Percentiles rank a stretch among this genome's conserved stretches.
Evolutionary conservation across 768 basidiomycete genomes (phyloP).

Genomic region (Wakefieldia striispora): DNA sequence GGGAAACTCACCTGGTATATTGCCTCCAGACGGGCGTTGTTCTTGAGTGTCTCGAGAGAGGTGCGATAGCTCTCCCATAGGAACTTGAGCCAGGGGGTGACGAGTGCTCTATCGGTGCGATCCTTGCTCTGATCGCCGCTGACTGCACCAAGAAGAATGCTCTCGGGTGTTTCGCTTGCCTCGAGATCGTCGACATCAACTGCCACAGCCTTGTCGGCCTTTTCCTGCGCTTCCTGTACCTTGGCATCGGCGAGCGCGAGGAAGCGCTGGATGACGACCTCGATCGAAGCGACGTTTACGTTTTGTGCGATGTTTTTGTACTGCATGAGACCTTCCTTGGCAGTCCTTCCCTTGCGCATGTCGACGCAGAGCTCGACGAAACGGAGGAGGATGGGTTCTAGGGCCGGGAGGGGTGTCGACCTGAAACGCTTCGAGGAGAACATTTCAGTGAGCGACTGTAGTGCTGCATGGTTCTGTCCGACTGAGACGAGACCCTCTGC

Average conservation of each 20-base stretch:
- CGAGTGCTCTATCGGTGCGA: slow-evolving; percentile 89
- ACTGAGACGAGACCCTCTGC: slow-evolving; percentile 94
- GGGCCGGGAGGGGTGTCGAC: slow-evolving; percentile 78
- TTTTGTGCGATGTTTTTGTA: slow-evolving; percentile 99
- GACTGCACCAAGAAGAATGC: slow-evolving; percentile 86
- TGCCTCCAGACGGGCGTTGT: slow-evolving; percentile 86
- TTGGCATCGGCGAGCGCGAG: slow-evolving; percentile 78
- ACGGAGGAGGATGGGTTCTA: slow-evolving; percentile 94
- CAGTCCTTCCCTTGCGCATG: slow-evolving; percentile 89
- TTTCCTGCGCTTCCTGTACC: slow-evolving; percentile 82
- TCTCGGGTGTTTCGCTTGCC: slow-evolving; percentile 92
- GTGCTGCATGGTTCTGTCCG: slow-evolving; percentile 85
- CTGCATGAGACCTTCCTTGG: slow-evolving; percentile 94
- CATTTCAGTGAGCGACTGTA: slow-evolving; percentile 89
- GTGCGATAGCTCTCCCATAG: slow-evolving; percentile 99
- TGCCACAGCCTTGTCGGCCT: slow-evolving; percentile 73
- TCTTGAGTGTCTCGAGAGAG: slow-evolving; percentile 92
- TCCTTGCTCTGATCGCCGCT: slow-evolving; percentile 90
- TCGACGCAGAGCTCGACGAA: slow-evolving; percentile 97
- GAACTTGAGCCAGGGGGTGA: slow-evolving; percentile 97
- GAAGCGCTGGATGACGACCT: slow-evolving; percentile 85
- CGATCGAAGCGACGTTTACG: slow-evolving; percentile 86
- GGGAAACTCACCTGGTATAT: slow-evolving; percentile 83
- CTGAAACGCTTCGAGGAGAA: slow-evolving; percentile 93
- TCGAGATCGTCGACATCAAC: slow-evolving; percentile 94